phyloP scores from a whole-genome alignment of 1,139 yeast genomes.

The Sugiyamaella sp. region DNA sequence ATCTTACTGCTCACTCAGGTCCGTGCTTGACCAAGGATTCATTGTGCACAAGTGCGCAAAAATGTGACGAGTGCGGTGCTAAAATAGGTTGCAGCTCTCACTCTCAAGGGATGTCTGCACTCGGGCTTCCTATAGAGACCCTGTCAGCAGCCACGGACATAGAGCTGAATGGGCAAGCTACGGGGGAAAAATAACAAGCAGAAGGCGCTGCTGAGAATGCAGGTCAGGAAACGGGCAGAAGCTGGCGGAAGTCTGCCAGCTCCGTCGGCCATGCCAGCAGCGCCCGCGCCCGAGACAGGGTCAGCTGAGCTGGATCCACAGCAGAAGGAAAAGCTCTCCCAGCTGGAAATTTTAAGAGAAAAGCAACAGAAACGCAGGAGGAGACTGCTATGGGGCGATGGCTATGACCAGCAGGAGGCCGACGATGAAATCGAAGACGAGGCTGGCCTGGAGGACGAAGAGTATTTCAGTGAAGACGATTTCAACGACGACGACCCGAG shows the following conservation, averaged over 20 bases:
- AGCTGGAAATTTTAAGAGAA: conserved; percentile 24
- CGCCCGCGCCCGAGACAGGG: neutral
- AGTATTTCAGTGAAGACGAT: too few species aligned
- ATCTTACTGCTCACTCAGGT: neutral
- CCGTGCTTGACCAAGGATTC: neutral
- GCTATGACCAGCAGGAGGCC: conserved; percentile 22
- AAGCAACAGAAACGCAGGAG: conserved; percentile 27
- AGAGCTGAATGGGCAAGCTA: conserved; percentile 24
- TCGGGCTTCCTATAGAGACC: too few species aligned
- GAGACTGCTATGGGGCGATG: conserved; percentile 23
- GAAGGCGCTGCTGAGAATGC: conserved; percentile 20
- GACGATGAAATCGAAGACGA: conserved; percentile 15
- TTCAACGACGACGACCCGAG: too few species aligned
- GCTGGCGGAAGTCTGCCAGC: neutral
- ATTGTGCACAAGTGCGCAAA: neutral
- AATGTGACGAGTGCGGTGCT: neutral
- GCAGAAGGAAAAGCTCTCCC: neutral
- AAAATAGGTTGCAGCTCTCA: neutral
- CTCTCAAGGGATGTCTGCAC: too few species aligned
- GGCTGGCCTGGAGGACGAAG: neutral
- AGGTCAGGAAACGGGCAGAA: conserved; percentile 16
- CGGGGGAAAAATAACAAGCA: conserved; percentile 25
- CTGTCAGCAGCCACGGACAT: too few species aligned
- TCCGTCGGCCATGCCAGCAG: neutral
- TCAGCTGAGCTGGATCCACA: too few species aligned